These are phyloP conservation scores for Lophiotrema nucula DNA, from an alignment of 495 filamentous ascomycete genomes.

Conservation along the genomic window DNA sequence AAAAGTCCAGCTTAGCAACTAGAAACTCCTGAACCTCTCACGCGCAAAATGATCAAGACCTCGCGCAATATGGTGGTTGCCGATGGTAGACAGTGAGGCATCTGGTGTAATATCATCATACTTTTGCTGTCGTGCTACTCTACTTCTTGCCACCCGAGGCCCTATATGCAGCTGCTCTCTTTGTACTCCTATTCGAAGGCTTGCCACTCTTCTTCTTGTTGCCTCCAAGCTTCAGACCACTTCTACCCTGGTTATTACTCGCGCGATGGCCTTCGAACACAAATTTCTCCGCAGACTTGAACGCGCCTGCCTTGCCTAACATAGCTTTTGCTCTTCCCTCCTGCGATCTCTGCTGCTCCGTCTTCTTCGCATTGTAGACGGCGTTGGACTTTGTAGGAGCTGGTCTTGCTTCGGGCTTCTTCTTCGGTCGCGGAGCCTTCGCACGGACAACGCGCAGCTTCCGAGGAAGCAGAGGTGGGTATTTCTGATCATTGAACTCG, in stretches of 20 bases:
- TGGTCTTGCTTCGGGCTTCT: slow-evolving; percentile 28
- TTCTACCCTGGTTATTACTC: slow-evolving; percentile 59
- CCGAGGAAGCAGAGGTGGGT: slow-evolving; percentile 85
- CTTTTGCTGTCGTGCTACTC: too few species aligned
- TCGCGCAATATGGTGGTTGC: too few species aligned
- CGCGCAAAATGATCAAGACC: too few species aligned
- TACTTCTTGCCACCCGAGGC: slow-evolving; percentile 36
- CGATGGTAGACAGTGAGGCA: too few species aligned
- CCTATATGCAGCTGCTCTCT: slow-evolving; percentile 50
- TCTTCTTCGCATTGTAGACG: slow-evolving; percentile 59
- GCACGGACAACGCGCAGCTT: slow-evolving; percentile 83
- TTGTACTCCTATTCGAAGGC: slow-evolving; percentile 46
- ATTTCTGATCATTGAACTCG: slow-evolving; percentile 82
- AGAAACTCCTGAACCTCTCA: too few species aligned
- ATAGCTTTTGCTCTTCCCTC: slow-evolving; percentile 78
- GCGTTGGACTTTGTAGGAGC: slow-evolving; percentile 40
- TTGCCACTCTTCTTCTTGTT: slow-evolving; percentile 63
- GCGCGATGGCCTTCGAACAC: slow-evolving; percentile 92
- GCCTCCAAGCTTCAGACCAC: slow-evolving; percentile 45
- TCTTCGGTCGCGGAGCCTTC: slow-evolving; percentile 69
- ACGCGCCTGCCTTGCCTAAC: slow-evolving; percentile 74
- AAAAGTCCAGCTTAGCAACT: too few species aligned
- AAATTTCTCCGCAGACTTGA: slow-evolving; percentile 62
- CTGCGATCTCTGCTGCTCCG: slow-evolving; percentile 66
- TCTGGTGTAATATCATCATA: too few species aligned